Base-by-base conservation (phyloP, 495 filamentous ascomycete species). In the Rhizodiscina lignyota region DNA sequence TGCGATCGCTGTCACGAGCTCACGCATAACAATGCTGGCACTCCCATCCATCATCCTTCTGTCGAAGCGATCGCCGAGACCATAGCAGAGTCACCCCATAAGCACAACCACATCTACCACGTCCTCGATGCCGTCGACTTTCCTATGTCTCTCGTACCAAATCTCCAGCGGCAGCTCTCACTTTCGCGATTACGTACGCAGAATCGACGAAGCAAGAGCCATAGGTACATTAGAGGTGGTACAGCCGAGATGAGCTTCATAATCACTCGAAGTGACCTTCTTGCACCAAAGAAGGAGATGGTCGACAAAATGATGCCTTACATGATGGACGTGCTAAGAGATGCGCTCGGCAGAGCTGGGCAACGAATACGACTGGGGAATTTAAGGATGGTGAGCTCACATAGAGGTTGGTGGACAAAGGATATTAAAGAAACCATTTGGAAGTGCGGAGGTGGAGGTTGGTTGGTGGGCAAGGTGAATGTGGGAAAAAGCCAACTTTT, bases 41-140 rank as follows among this genome's bases (percentile, higher is more conserved):
- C 68, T 5, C 66, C 80, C 11, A 79, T 85, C 26, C 55, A 66
- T 18, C 81, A 92, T 45, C 89, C 89, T 0, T 69, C 76, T 4
- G 60, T 94, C 32, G 61, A 81, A 16, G 73, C 82, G 0, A 72
- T 99, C 19, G 64, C 70, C 19, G 72, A 79, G 18, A 91, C 78
- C n/a, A 75, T 99, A 18, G 63, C 71, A 15, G 79, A 87, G 43
- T 85, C 87, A 0, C 83, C 83, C 1, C 68, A 89, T 52, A 82
- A 76, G 48, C 61, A 77, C 43, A 96, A 96, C 50, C 85, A 92
- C 45, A 70, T 99, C 36, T 99, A 94, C 53, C 86, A 94, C 53
- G 66, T 99, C n/a, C 49, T 96, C n/a, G 89, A 99, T 49, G 89
- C 89, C 3, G 91, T 85, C 12, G 89, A 99, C 51, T 94, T 99